Base-by-base conservation (phyloP, 257 asterid species). In the Rehmannia glutinosa region DNA sequence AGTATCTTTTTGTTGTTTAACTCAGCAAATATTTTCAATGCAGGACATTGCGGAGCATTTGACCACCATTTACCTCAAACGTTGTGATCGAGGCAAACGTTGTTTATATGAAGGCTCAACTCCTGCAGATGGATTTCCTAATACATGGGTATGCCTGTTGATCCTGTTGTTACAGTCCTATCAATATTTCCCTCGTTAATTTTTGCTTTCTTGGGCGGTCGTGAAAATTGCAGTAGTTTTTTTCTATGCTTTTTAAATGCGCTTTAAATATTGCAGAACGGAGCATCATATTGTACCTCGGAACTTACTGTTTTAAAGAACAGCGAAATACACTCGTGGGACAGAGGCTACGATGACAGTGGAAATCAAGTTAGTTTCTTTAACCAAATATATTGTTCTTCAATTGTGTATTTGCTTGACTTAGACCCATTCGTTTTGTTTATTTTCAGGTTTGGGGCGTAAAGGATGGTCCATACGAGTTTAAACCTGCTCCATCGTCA, bases 1-100 rank as follows among this genome's bases (percentile, higher is more conserved):
- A 5, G 4, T 47, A 63, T 57, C 72, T 35, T 54, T 53, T 32
- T 23, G 9, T 64, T 17, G 30, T 66, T 27, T 41, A 16, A 64
- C 35, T 68, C 11, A 33, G 67, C 23, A 65, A 61, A 59, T 35
- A n/a, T n/a, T n/a, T 57, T 19, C 8, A 33, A 39, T 69, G 71
- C 91, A 94, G 99, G 99, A 94, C 69, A 84, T 94, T 79, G 97
- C 97, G 10, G 99, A 94, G 83, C 99, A 94, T 73, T 82, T 94
- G 84, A 91, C 96, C 67, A 87, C 97, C 62, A 81, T 91, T 57
- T 69, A 87, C 82, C 82, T 94, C 62, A 86, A 82, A 70, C 95
- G 94, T 15, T 87, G 97, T 73, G 96, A 87, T 52, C 83, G 98
- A 46, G 97, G 98, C 17, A 92, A 86, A 53, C 96, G 97, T 11